A percentile compares a stretch with the other conserved stretches of the same genome.
Evolutionary conservation across 306 rosid species (phyloP).

Genomic region (Datisca glomerata): DNA sequence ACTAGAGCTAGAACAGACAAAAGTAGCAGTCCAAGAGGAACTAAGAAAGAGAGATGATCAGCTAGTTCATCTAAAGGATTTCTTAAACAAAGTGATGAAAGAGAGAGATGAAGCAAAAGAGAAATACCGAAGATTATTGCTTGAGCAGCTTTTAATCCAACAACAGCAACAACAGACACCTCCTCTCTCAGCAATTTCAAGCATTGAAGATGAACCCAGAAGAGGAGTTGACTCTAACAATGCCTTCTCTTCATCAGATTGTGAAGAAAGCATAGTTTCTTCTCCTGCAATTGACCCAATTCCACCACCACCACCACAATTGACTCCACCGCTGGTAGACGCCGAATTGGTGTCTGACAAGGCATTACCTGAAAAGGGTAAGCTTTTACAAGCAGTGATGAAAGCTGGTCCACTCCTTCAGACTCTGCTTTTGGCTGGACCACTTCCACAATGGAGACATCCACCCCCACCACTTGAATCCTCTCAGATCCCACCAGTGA

Average conservation of each 20-base stretch:
- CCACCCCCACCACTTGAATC: slow-evolving; percentile 95
- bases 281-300: slow-evolving; percentile 21
- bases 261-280: slow-evolving; percentile 91
- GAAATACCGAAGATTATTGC: slow-evolving; percentile 38
- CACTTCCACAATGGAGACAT: slow-evolving; percentile 98
- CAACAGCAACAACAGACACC: slow-evolving; percentile 29
- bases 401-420: slow-evolving; percentile 95
- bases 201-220: slow-evolving; percentile 77
- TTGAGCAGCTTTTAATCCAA: slow-evolving; percentile 40
- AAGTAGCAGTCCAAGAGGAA: slow-evolving; percentile 48
- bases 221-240: slow-evolving; percentile 66
- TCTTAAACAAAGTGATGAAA: slow-evolving; percentile 36
- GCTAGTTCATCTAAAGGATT: slow-evolving; percentile 37
- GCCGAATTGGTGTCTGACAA: slow-evolving; percentile 40
- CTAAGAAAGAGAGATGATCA: slow-evolving; percentile 71
- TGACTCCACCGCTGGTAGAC: slow-evolving; percentile 10
- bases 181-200: slow-evolving; percentile 70
- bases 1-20: slow-evolving; percentile 74
- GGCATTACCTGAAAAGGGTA: slow-evolving; percentile 90
- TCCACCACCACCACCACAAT: background rate
- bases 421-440: slow-evolving; percentile 84
- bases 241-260: slow-evolving; percentile 64
- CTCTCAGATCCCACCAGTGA: slow-evolving; percentile 81
- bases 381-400: slow-evolving; percentile 94
- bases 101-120: slow-evolving; percentile 76